Evolutionary conservation across 208 protist species (phyloP).

Genomic region (Vickermania ingenoplastis): DNA sequence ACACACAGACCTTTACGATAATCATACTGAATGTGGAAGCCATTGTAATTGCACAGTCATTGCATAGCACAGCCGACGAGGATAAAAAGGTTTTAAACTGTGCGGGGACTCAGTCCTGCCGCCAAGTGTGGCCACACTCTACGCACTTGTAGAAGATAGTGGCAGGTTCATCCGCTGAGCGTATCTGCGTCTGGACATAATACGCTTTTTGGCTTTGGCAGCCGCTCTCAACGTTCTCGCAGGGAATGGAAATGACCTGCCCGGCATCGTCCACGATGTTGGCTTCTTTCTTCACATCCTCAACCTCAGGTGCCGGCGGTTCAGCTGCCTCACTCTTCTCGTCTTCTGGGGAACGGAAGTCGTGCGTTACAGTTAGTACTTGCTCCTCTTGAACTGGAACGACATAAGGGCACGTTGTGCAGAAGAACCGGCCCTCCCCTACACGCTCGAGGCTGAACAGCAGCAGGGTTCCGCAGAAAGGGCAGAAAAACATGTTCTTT

Average conservation of each 20-base stretch:
- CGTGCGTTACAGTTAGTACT: slow-evolving; percentile 46
- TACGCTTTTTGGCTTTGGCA: slow-evolving; percentile 85
- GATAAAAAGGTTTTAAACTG: no score
- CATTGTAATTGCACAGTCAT: no score
- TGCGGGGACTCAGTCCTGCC: no score
- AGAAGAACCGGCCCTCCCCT: slow-evolving; percentile 35
- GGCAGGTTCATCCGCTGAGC: slow-evolving; percentile 96
- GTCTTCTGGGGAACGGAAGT: slow-evolving; percentile 35
- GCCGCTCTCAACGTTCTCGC: slow-evolving; percentile 57
- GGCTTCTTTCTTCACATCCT: not conserved
- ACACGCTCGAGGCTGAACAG: slow-evolving; percentile 29
- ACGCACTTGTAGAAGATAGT: slow-evolving; percentile 95
- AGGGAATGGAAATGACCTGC: slow-evolving; percentile 74
- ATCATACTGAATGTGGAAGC: no score
- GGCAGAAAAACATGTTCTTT: slow-evolving; percentile 85
- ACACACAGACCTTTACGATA: no score
- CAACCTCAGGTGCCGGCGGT: not conserved
- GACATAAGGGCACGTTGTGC: slow-evolving; percentile 68
- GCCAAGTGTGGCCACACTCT: slow-evolving; percentile 92
- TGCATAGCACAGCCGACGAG: no score
- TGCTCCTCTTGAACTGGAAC: slow-evolving; percentile 18
- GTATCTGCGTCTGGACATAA: slow-evolving; percentile 96
- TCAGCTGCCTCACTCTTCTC: slow-evolving; percentile 14
- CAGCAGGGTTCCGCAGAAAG: slow-evolving; percentile 82
- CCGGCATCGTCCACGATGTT: slow-evolving; percentile 8